A percentile compares a stretch with the other conserved stretches of the same genome.
Conservation (phyloP, 148 eudicot species). For the Chenopodium berlandieri region DNA sequence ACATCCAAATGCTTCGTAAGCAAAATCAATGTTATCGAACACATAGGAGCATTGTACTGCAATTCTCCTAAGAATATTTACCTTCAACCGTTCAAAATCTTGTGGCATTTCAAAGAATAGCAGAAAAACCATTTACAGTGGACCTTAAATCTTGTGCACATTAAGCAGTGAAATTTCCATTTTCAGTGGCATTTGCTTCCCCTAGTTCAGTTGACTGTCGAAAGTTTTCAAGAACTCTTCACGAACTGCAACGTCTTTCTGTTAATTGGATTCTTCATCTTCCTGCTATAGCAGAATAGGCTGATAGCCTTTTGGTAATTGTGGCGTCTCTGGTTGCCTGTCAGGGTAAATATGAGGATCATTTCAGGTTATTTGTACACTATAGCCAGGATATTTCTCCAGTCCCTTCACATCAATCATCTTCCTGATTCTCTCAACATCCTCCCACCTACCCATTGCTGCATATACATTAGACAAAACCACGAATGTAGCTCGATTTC, state of each 20-base stretch:
- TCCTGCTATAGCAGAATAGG: background rate
- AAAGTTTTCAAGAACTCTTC: background rate
- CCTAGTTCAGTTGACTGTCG: background rate
- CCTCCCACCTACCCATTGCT: slow-evolving; percentile 66
- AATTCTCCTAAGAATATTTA: background rate
- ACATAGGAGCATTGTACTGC: background rate
- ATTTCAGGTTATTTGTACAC: slow-evolving; percentile 36
- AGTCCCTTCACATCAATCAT: slow-evolving; percentile 44
- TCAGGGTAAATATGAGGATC: background rate
- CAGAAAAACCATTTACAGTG: background rate
- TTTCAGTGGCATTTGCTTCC: background rate
- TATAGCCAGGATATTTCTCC: slow-evolving; percentile 52
- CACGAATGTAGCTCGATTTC: slow-evolving; percentile 54
- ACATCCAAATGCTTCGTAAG: background rate
- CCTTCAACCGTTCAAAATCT: background rate
- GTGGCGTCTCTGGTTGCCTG: background rate
- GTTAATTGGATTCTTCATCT: background rate
- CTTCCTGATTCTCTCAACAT: slow-evolving; percentile 55
- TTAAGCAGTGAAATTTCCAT: background rate
- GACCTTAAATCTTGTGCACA: background rate
- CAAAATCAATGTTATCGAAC: background rate
- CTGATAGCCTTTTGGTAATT: background rate
- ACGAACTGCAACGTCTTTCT: background rate
- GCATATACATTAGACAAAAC: slow-evolving; percentile 69
- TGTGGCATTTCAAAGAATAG: background rate